These are phyloP conservation scores for Xylariaceae sp. DNA, from an alignment of 2,329 filamentous ascomycete species.

Conservation along the genomic window DNA sequence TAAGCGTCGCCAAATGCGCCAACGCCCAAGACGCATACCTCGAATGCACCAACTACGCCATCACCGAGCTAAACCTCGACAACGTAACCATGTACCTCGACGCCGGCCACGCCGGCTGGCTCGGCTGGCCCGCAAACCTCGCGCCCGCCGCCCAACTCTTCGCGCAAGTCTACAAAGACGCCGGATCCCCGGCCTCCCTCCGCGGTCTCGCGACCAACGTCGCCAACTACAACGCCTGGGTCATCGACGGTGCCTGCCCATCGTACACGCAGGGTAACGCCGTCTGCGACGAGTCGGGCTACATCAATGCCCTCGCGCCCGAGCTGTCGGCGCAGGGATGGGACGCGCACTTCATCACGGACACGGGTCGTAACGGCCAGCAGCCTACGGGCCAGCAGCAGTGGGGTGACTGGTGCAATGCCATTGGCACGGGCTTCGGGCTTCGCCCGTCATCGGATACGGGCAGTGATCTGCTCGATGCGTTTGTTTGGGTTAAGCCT, in stretches of 20 bases:
- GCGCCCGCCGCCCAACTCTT: conserved; percentile 43
- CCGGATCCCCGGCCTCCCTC: conserved; percentile 44
- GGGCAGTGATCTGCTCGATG: conserved; percentile 48
- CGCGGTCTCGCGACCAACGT: conserved; percentile 55
- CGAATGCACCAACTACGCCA: conserved; percentile 46
- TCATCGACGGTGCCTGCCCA: conserved; percentile 36
- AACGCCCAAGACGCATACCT: conserved; percentile 45
- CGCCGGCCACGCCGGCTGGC: conserved; percentile 54
- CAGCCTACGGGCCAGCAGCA: conserved; percentile 49
- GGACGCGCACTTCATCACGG: conserved; percentile 35
- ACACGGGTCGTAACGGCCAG: conserved; percentile 33
- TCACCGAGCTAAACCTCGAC: conserved; percentile 47
- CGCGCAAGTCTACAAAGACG: conserved; percentile 44
- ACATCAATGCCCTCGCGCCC: conserved; percentile 58
- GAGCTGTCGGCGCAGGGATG: conserved; percentile 48
- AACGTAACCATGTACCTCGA: conserved; percentile 56
- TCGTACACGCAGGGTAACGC: conserved; percentile 40
- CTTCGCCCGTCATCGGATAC: conserved; percentile 50
- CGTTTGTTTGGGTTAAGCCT: conserved; percentile 60
- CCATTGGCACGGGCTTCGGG: conserved; percentile 53
- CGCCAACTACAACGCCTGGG: conserved; percentile 53
- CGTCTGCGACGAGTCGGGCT: conserved; percentile 52
- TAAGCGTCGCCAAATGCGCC: conserved; percentile 45
- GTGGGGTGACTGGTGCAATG: conserved; percentile 60
- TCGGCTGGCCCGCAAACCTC: conserved; percentile 53